Conservation (phyloP, 129 eudicot genomes). For the Tanacetum coccineum region DNA sequence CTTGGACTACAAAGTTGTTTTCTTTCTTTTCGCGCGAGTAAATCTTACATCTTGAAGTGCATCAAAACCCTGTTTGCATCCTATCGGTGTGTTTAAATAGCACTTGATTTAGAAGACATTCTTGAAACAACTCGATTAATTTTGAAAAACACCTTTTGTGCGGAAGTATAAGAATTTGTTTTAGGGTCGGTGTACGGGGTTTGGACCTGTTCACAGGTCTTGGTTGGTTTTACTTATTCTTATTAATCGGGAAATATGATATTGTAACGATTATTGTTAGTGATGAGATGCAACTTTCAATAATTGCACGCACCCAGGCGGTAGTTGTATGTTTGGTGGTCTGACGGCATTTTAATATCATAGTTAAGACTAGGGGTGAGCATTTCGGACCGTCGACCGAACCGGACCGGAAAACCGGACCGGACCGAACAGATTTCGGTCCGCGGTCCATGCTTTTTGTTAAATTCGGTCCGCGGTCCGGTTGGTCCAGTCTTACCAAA, state of each 20-base stretch:
- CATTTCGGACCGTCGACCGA: too few species aligned
- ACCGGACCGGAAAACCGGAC: too few species aligned
- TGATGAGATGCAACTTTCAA: slow-evolving; percentile 4
- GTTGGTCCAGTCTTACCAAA: too few species aligned
- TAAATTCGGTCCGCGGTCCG: too few species aligned
- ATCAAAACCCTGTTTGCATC: not conserved
- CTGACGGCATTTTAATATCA: not conserved
- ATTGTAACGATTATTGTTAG: slow-evolving; percentile 2
- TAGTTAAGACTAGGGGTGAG: not conserved
- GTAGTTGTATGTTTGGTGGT: slow-evolving; percentile 3
- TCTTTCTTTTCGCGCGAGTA: not conserved
- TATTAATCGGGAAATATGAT: too few species aligned
- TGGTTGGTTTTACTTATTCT: not conserved
- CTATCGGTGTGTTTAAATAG: not conserved
- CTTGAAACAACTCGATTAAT: not conserved
- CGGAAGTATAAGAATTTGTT: not conserved
- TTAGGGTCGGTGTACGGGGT: not conserved
- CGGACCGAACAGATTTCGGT: too few species aligned
- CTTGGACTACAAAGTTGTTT: slow-evolving; percentile 1
- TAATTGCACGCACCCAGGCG: slow-evolving; percentile 14
- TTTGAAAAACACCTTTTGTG: not conserved
- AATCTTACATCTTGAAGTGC: slow-evolving; percentile 5
- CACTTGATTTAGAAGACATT: not conserved
- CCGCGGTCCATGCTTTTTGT: too few species aligned
- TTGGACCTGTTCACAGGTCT: not conserved